Conservation (phyloP, 2,329 filamentous ascomycete species). For the Pseudogymnoascus sp. region DNA sequence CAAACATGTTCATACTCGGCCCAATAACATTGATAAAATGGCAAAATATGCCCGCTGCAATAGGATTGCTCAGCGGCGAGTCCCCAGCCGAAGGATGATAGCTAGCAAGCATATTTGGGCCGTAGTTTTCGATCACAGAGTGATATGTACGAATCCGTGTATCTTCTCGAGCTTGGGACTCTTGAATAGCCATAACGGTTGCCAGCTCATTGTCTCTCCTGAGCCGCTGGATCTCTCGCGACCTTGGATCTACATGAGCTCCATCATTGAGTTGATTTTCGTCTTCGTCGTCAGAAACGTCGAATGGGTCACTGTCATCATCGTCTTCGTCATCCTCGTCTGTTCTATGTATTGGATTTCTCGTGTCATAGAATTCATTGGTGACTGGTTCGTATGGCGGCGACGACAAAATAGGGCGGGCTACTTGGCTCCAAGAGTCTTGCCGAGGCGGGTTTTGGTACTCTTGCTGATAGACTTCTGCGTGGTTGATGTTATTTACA, state of each 20-base stretch:
- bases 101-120: conserved; percentile 48
- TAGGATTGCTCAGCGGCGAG: conserved; percentile 70
- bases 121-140: conserved; percentile 30
- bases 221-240: neutral
- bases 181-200: conserved; percentile 23
- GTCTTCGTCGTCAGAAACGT: conserved; percentile 53
- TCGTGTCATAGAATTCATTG: neutral
- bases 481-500: neutral
- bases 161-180: conserved; percentile 23
- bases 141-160: conserved; percentile 37
- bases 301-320: conserved; percentile 33
- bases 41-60: conserved; percentile 75
- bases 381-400: neutral
- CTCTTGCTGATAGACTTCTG: neutral
- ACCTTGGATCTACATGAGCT: neutral
- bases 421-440: neutral
- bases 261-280: conserved; percentile 19
- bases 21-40: conserved; percentile 89
- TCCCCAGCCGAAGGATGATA: conserved; percentile 58
- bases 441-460: neutral
- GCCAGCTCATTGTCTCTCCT: conserved; percentile 22
- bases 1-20: conserved; percentile 77
- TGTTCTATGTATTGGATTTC: neutral
- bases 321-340: conserved; percentile 10
- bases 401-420: neutral